Conservation (phyloP, 805 yeast species). For the Barnettozyma vustinii region DNA sequence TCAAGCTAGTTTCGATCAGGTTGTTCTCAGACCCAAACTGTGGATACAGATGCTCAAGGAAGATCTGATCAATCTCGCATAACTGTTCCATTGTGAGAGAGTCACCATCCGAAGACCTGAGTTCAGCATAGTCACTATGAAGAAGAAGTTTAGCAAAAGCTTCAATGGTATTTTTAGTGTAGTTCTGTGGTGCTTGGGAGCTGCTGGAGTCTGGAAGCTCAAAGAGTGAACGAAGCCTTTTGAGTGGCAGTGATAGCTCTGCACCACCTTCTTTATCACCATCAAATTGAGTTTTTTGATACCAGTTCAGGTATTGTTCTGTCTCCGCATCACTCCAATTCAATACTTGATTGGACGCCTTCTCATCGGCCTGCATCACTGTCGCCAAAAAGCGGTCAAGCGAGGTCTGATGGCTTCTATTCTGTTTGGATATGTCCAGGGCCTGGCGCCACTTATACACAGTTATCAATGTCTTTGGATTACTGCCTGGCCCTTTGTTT, state of each 20-base stretch:
- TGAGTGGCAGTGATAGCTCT: conserved; percentile 15
- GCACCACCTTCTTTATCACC: conserved; percentile 23
- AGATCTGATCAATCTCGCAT: not conserved
- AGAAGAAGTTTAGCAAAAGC: conserved; percentile 2
- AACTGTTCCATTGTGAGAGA: not conserved
- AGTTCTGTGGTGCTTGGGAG: not conserved
- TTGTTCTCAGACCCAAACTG: not conserved
- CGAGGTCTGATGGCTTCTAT: conserved; percentile 5
- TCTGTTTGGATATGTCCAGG: conserved; percentile 14
- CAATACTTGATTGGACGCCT: conserved; percentile 30
- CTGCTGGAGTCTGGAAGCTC: conserved; percentile 6
- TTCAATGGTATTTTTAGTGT: not conserved
- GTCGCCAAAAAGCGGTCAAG: conserved; percentile 10
- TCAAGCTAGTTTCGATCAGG: not conserved
- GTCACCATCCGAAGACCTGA: not conserved
- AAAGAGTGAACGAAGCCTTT: conserved; percentile 24
- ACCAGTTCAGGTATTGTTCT: conserved; percentile 47
- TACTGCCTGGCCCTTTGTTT: not conserved
- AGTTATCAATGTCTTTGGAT: not conserved
- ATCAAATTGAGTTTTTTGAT: conserved; percentile 24
- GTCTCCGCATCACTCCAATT: conserved; percentile 45
- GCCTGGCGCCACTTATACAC: conserved; percentile 19
- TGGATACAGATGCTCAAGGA: not conserved
- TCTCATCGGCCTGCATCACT: conserved; percentile 18
- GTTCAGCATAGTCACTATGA: not conserved